Base-by-base conservation (phyloP, 2,329 filamentous ascomycete species). In the Immersiporthe knoxdaviesiana region DNA sequence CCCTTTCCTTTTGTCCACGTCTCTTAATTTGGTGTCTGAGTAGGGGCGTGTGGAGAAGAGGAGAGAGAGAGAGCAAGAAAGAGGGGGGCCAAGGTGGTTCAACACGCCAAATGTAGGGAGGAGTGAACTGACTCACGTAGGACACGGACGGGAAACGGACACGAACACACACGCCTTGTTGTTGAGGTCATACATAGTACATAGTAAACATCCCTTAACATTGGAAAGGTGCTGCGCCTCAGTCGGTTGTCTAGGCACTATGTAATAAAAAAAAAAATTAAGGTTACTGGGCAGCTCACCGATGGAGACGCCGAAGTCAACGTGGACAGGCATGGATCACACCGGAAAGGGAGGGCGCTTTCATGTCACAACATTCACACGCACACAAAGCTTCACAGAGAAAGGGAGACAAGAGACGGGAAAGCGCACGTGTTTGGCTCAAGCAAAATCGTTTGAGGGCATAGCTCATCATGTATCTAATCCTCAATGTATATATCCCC, bases 391-490 rank as follows among this genome's bases (percentile, higher is more conserved):
- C 44, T 47, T 10, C 18, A 44, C 16, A 27, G 50, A 27, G 12
- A 27, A n/a, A n/a, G n/a, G n/a, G n/a, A n/a, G n/a, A n/a, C n/a
- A n/a, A n/a, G 7, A 30, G 24, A 27, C 50, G 24, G n/a, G 21
- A 8, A 27, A 54, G 14, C 52, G 52, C 52, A 56, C 5, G 14
- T 30, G 14, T 56, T 27, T 27, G 1, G n/a, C 11, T 18, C 14
- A 56, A 56, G 24, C 52, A 56, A 56, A 56, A 18, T 66, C 39
- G 16, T 66, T 58, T 66, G 16, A 47, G 37, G 52, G 52, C 64
- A 66, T 66, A 59, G 52, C 64, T 66, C 64, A 59, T 66, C 64
- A 59, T 41, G 59, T 58, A 60, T 63, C 24, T 47, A 35, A 35
- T 63, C 39, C 24, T 63, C 32, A 47, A 66, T 24, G n/a, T n/a